phyloP scores from a whole-genome alignment of 192 early-diverging fungal species.

The Coemansia sp. region DNA sequence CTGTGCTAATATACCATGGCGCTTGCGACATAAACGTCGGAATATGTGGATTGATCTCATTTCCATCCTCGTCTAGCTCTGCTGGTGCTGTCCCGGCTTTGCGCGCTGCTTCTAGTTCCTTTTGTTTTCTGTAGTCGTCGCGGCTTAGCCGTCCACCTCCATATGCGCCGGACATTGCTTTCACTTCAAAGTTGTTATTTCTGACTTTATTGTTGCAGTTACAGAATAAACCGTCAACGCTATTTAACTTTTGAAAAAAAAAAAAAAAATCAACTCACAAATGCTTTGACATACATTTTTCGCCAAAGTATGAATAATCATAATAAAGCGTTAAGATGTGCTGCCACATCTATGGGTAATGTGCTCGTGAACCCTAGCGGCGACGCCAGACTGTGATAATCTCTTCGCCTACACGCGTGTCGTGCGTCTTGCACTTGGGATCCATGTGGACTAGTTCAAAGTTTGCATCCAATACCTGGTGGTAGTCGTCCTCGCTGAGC shows the following conservation, averaged over 20 bases:
- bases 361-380: constrained; percentile 7
- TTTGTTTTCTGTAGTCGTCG: constrained; percentile 93
- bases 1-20: constrained; percentile 89
- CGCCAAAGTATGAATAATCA: neutral
- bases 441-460: constrained; percentile 67
- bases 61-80: constrained; percentile 82
- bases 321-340: neutral
- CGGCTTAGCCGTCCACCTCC: constrained; percentile 71
- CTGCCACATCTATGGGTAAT: no score
- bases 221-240: neutral
- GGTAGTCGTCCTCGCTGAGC: constrained; percentile 65
- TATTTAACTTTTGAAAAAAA: neutral
- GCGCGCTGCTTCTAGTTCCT: constrained; percentile 93
- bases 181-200: neutral
- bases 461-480: constrained; percentile 50
- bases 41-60: constrained; percentile 98
- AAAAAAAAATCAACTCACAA: neutral
- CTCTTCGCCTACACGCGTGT: constrained; percentile 59
- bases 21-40: constrained; percentile 95
- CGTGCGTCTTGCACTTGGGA: constrained; percentile 60
- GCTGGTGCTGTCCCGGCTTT: constrained; percentile 90
- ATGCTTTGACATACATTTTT: no score
- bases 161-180: constrained; percentile 20
- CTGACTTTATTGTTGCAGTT: neutral
- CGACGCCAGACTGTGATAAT: constrained; percentile 66